Conservation (phyloP, 2,329 filamentous ascomycete species). For the Phialophora expanda region DNA sequence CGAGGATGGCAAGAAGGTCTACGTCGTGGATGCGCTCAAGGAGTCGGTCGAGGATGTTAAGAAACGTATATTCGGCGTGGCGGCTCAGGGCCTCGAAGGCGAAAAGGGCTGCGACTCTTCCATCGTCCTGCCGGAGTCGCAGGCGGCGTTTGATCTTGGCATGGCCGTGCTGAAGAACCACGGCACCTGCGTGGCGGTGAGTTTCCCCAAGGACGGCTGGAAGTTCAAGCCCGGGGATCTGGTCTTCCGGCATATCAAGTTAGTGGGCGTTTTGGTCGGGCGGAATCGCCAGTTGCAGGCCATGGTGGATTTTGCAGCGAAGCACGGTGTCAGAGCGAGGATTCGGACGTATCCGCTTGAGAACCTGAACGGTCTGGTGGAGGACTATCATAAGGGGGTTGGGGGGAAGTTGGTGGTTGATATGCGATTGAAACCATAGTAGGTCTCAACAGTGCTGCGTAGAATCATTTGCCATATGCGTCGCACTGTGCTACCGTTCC, state of each 20-base stretch:
- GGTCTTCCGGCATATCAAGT: conserved; percentile 39
- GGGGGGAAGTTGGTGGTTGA: conserved; percentile 56
- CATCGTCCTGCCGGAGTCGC: conserved; percentile 55
- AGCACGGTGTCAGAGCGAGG: conserved; percentile 31
- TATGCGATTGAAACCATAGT: conserved; percentile 30
- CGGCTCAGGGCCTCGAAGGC: conserved; percentile 28
- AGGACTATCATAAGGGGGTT: conserved; percentile 51
- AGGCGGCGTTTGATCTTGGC: conserved; percentile 56
- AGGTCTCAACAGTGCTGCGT: not conserved
- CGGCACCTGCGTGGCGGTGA: conserved; percentile 54
- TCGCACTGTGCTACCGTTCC: conserved; percentile 27
- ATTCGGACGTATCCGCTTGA: conserved; percentile 35
- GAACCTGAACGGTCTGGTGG: conserved; percentile 38
- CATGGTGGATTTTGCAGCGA: conserved; percentile 37
- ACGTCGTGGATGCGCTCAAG: conserved; percentile 49
- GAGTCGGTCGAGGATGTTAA: conserved; percentile 44
- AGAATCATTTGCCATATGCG: not conserved
- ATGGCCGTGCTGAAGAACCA: conserved; percentile 52
- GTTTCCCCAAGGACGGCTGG: conserved; percentile 49
- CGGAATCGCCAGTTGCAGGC: conserved; percentile 35
- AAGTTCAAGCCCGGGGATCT: conserved; percentile 37
- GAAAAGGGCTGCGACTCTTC: conserved; percentile 56
- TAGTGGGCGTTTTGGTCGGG: conserved; percentile 37
- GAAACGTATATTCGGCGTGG: conserved; percentile 38
- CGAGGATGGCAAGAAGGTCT: conserved; percentile 35